Evolutionary conservation across 768 basidiomycete genomes (phyloP).

Genomic region (Leccinum olivaceopallidum): DNA sequence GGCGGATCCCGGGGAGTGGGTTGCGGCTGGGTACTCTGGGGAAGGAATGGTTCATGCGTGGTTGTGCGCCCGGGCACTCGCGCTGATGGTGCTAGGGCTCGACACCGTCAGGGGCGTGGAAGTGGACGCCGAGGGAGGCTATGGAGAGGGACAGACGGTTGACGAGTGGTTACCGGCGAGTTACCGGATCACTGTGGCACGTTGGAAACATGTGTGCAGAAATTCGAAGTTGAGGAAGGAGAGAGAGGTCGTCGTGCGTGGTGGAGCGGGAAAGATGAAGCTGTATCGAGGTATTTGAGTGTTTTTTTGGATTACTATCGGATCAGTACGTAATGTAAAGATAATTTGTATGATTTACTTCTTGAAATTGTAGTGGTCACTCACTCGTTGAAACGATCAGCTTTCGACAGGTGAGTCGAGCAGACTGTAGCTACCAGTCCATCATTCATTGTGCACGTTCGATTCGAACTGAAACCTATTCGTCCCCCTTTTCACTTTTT

Average conservation of each 20-base stretch:
- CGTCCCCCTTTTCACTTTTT: neutral
- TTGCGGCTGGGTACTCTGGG: conserved; percentile 67
- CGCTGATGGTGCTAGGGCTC: conserved; percentile 54
- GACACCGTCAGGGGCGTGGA: conserved; percentile 23
- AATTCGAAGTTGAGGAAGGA: conserved; percentile 2
- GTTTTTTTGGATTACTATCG: neutral
- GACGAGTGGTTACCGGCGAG: conserved; percentile 28
- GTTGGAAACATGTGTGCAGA: conserved; percentile 13
- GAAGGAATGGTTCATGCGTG: conserved; percentile 78
- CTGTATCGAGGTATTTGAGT: conserved; percentile 18
- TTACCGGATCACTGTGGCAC: conserved; percentile 17
- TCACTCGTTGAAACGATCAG: too few relatives aligned
- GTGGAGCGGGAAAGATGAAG: conserved; percentile 29
- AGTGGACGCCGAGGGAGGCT: conserved; percentile 18
- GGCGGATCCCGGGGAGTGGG: conserved; percentile 61
- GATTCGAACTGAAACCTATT: too few relatives aligned
- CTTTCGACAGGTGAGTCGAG: too few relatives aligned
- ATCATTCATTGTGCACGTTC: too few relatives aligned
- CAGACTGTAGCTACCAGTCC: too few relatives aligned
- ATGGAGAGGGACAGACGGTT: conserved; percentile 23
- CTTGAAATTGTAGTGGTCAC: too few relatives aligned
- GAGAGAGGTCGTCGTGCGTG: conserved; percentile 5
- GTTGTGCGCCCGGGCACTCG: conserved; percentile 59
- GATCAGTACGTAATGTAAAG: neutral
- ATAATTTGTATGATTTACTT: neutral